Conservation (phyloP, 768 basidiomycete genomes). For the Leccinellum albellum region DNA sequence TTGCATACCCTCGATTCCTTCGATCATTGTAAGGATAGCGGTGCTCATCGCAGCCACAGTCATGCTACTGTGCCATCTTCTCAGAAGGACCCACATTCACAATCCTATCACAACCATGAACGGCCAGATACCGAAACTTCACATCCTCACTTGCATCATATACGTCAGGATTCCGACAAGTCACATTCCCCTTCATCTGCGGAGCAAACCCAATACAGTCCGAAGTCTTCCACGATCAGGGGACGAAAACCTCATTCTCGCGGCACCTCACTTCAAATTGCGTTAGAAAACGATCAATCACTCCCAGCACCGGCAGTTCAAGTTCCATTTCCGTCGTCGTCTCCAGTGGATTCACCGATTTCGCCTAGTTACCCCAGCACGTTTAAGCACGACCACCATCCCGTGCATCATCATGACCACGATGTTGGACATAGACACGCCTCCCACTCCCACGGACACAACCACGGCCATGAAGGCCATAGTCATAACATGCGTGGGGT, state of each 20-base stretch:
- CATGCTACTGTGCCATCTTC: slow-evolving; percentile 12
- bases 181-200: slow-evolving; percentile 13
- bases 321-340: slow-evolving; percentile 27
- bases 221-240: slow-evolving; percentile 19
- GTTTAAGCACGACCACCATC: slow-evolving; percentile 48
- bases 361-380: slow-evolving; percentile 60
- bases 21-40: slow-evolving; percentile 8
- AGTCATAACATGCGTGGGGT: slow-evolving; percentile 99
- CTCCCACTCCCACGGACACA: slow-evolving; percentile 50
- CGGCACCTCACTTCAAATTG: slow-evolving; percentile 39
- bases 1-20: slow-evolving; percentile 8
- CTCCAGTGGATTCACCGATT: slow-evolving; percentile 46
- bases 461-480: slow-evolving; percentile 70
- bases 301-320: slow-evolving; percentile 17
- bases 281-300: slow-evolving; percentile 22
- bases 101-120: slow-evolving; percentile 21
- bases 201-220: slow-evolving; percentile 6
- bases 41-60: slow-evolving; percentile 15
- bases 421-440: slow-evolving; percentile 38
- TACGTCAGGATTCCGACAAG: slow-evolving; percentile 28
- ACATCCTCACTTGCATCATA: slow-evolving; percentile 22
- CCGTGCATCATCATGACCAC: slow-evolving; percentile 18
- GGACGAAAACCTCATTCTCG: slow-evolving; percentile 36
- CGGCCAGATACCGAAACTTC: slow-evolving; percentile 23
- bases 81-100: slow-evolving; percentile 26